phyloP scores from a whole-genome alignment of 495 filamentous ascomycete species.

The Eremomyces bilateralis region DNA sequence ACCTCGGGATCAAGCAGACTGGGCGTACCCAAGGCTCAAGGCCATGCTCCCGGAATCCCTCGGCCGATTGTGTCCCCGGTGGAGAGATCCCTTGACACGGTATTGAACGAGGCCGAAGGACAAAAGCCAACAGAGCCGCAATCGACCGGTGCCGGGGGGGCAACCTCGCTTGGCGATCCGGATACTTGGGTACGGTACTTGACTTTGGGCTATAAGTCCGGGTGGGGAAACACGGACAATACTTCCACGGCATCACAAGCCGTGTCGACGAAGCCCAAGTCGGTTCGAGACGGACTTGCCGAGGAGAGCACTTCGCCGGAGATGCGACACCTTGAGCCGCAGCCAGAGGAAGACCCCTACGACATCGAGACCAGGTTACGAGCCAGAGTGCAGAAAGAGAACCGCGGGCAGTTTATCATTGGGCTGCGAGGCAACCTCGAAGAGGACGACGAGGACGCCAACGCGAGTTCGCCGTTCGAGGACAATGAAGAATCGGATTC shows the following conservation, averaged over 20 bases:
- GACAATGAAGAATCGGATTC: constrained; percentile 22
- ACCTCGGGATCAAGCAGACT: too few species aligned
- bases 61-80: constrained; percentile 14
- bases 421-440: constrained; percentile 44
- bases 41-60: constrained; percentile 10
- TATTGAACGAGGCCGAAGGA: constrained; percentile 6
- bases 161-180: constrained; percentile 9
- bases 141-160: not conserved
- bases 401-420: constrained; percentile 42
- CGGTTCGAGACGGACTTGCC: too few species aligned
- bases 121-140: constrained; percentile 1
- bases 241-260: too few species aligned
- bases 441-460: constrained; percentile 14
- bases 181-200: constrained; percentile 17
- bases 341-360: constrained; percentile 14
- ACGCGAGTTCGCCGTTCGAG: constrained; percentile 15
- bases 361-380: constrained; percentile 10
- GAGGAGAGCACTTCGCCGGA: too few species aligned
- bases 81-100: constrained; percentile 10
- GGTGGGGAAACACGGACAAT: constrained; percentile 30
- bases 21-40: too few species aligned
- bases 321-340: not conserved
- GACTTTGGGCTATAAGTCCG: constrained; percentile 35
- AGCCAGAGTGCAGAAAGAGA: constrained; percentile 15
- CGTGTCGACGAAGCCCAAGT: too few species aligned